Evolutionary conservation across 305 asterid species (phyloP).

Genomic region (Caryopteris hybrid): DNA sequence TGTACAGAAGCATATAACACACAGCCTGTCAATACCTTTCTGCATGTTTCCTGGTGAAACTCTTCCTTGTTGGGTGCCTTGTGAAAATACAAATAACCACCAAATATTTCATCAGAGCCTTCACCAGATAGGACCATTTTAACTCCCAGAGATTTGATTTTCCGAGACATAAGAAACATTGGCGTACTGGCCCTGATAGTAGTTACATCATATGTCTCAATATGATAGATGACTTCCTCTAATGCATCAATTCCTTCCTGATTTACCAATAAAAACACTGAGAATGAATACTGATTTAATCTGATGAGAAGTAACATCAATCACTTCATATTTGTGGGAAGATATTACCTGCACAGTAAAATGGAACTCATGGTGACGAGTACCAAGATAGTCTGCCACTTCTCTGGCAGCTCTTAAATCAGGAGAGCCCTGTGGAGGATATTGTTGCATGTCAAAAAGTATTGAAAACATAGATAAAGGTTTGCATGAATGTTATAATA

Average conservation of each 20-base stretch:
- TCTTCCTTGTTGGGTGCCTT: conserved; percentile 99
- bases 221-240: conserved; percentile 93
- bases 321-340: background rate
- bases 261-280: conserved; percentile 32
- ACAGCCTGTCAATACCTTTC: conserved; percentile 52
- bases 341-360: conserved; percentile 87
- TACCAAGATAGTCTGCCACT: conserved; percentile 91
- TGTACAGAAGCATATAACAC: background rate
- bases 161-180: conserved; percentile 98
- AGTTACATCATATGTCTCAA: conserved; percentile 97
- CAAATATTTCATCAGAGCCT: conserved; percentile 99
- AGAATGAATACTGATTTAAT: conserved; percentile 9
- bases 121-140: conserved; percentile 99
- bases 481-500: background rate
- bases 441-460: background rate
- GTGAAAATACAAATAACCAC: conserved; percentile 96
- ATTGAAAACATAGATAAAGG: background rate
- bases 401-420: conserved; percentile 95
- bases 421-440: conserved; percentile 75
- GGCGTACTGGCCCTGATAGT: conserved; percentile 99
- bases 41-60: conserved; percentile 89
- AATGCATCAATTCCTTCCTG: conserved; percentile 99
- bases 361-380: conserved; percentile 95
- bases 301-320: conserved; percentile 2
- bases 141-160: conserved; percentile 92